Percentiles rank a stretch among this genome's conserved stretches.
phyloP scores from a whole-genome alignment of 2,329 filamentous ascomycete genomes.

The Neophaeococcomyces aloes region DNA sequence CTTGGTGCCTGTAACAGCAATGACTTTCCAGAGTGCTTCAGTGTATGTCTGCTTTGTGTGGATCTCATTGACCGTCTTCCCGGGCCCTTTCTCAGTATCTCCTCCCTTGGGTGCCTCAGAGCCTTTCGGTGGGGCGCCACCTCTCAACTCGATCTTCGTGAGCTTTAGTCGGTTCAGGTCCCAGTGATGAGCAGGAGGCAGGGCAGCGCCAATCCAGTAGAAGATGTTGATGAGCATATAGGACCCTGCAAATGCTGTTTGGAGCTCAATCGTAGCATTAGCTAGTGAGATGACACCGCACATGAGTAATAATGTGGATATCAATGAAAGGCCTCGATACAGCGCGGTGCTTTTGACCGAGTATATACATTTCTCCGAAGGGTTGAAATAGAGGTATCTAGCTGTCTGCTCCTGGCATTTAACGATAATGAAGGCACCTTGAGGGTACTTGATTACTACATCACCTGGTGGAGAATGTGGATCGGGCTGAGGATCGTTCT shows the following conservation, averaged over 20 bases:
- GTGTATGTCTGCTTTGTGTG: slow-evolving; percentile 29
- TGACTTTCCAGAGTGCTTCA: slow-evolving; percentile 39
- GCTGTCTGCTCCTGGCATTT: slow-evolving; percentile 41
- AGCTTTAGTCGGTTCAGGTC: slow-evolving; percentile 37
- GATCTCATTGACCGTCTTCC: slow-evolving; percentile 13
- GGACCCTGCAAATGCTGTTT: slow-evolving; percentile 40
- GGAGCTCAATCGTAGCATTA: slow-evolving; percentile 38
- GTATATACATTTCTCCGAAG: slow-evolving; percentile 39
- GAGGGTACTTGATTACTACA: slow-evolving; percentile 41
- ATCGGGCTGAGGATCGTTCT: slow-evolving; percentile 29
- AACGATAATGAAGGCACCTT: slow-evolving; percentile 41
- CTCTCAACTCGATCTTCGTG: slow-evolving; percentile 17
- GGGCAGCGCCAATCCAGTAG: slow-evolving; percentile 43
- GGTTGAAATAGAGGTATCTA: slow-evolving; percentile 42
- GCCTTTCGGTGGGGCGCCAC: slow-evolving; percentile 13
- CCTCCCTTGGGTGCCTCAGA: slow-evolving; percentile 21
- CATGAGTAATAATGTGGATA: slow-evolving; percentile 44
- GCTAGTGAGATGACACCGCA: slow-evolving; percentile 42
- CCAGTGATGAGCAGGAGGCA: slow-evolving; percentile 39
- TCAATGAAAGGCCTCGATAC: slow-evolving; percentile 39
- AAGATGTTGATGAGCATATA: slow-evolving; percentile 41
- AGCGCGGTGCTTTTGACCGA: slow-evolving; percentile 28
- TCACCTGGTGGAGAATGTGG: slow-evolving; percentile 32
- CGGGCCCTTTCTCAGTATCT: slow-evolving; percentile 25
- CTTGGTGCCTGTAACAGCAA: slow-evolving; percentile 35